Evolutionary conservation across 768 basidiomycete species (phyloP), one percentile per base, ranked within the genome.

Genomic region (Boletus rex-veris): DNA sequence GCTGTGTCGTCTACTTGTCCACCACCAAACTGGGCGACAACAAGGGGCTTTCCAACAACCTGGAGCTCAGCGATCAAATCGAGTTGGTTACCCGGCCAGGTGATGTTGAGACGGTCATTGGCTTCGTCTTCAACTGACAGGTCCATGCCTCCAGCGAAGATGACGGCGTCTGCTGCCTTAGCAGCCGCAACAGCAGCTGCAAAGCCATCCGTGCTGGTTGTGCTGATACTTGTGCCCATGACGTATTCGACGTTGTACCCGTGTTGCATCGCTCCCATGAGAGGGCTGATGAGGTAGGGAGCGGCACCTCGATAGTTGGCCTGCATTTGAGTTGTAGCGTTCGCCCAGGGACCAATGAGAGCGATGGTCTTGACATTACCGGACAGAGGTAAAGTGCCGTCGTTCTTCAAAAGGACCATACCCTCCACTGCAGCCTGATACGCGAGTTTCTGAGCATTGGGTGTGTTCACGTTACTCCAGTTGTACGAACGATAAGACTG

Each of bases 341-440:
- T 80, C 5, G 76, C 79, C 74, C 75, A 82, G 4, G 82, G 82
- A 0, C 86, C 85, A 48, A 86, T 74, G 39, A 86, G 62, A 8
- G 82, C 84, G 16, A 88, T 64, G 8, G 72, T 79, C 51, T 76
- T 79, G 52, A 77, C 66, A 1, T 68, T 71, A 0, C 63, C 60
- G 19, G 73, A 70, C 40, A 86, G 70, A 3, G 85, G 85, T 3
- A 88, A 71, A 7, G 75, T 76, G 14, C 77, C 79, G 52, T 84
- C 81, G 60, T 86, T 88, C 72, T 86, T 86, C 15, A 86, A 71
- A 7, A 86, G 72, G 16, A 81, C 81, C 4, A 83, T 74, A 19
- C 81, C 80, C 61, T 82, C 79, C 5, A 76, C 66, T 4, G 81
- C 81, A 26, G 78, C 80, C 48, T 72, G 71, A 60, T 79, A 69